These are phyloP conservation scores for Tolypocladium inflatum DNA, from an alignment of 2,329 filamentous ascomycete genomes.

Conservation along the genomic window DNA sequence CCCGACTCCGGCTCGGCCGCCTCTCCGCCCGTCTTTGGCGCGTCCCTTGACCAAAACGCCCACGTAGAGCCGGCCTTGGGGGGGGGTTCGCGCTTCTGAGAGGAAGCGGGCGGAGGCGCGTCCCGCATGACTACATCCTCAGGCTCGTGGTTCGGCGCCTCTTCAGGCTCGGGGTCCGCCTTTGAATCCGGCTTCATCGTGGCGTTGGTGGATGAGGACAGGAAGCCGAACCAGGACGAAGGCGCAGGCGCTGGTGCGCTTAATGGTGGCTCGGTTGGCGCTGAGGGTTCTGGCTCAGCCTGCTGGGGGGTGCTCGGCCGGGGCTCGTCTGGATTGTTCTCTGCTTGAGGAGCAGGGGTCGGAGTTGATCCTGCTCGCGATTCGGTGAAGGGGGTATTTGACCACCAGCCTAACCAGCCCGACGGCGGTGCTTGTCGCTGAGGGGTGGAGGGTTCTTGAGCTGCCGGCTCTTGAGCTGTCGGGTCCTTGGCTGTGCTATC, in stretches of 20 bases:
- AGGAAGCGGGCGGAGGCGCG: slow-evolving; percentile 20
- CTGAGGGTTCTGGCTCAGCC: slow-evolving; percentile 6
- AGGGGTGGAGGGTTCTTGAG: slow-evolving; percentile 1
- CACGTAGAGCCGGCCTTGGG: slow-evolving; percentile 56
- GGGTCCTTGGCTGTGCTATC: not conserved
- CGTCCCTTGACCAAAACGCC: slow-evolving; percentile 70
- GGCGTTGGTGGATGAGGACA: slow-evolving; percentile 17
- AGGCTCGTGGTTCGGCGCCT: not conserved
- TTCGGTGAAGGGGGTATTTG: slow-evolving; percentile 10
- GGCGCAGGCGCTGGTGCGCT: slow-evolving; percentile 10
- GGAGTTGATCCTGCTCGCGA: slow-evolving; percentile 7
- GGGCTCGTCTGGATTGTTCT: slow-evolving; percentile 7
- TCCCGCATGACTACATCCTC: slow-evolving; percentile 36
- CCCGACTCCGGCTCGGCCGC: slow-evolving; percentile 29
- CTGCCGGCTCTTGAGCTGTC: not conserved
- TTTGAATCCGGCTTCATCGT: slow-evolving; percentile 1
- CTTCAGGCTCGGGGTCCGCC: not conserved
- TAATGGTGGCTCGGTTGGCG: slow-evolving; percentile 6
- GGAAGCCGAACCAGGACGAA: slow-evolving; percentile 31
- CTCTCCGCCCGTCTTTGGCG: slow-evolving; percentile 25
- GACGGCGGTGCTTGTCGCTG: slow-evolving; percentile 23
- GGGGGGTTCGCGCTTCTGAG: slow-evolving; percentile 21
- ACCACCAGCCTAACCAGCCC: slow-evolving; percentile 48
- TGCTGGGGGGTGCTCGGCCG: slow-evolving; percentile 14
- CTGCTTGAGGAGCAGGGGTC: not conserved